Evolutionary conservation across 352 stramenopile species (phyloP).

Genomic region (Globisporangium megalacanthum): DNA sequence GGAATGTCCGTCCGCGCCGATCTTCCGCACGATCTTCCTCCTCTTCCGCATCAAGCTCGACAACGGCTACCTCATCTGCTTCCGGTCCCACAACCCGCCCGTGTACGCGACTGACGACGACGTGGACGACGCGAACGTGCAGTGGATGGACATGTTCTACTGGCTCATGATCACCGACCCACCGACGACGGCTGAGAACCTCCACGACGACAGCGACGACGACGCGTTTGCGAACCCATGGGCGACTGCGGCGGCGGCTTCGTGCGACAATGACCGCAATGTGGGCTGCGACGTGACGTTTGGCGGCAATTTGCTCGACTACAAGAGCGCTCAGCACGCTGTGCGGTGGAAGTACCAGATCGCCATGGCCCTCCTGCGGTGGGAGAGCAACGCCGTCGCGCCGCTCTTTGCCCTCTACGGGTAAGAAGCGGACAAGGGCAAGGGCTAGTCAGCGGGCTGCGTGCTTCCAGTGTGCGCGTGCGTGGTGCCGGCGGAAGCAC

Average conservation of each 20-base stretch:
- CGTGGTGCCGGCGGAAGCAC: too few relatives aligned
- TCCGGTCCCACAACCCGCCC: conserved; percentile 64
- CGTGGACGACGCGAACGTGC: conserved; percentile 71
- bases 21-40: conserved; percentile 76
- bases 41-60: conserved; percentile 63
- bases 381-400: conserved; percentile 75
- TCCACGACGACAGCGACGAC: neutral
- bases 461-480: too few relatives aligned
- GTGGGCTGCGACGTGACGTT: conserved; percentile 26
- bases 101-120: conserved; percentile 66
- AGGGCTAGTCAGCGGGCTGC: too few relatives aligned
- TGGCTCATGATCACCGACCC: conserved; percentile 78
- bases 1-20: conserved; percentile 44
- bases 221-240: too few relatives aligned
- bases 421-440: conserved; percentile 11
- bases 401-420: conserved; percentile 63
- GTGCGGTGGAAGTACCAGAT: conserved; percentile 81
- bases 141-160: conserved; percentile 88
- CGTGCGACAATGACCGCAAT: neutral
- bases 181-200: conserved; percentile 9
- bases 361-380: conserved; percentile 65
- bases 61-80: conserved; percentile 77
- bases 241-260: too few relatives aligned
- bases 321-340: conserved; percentile 52
- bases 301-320: conserved; percentile 54